Base-by-base conservation (phyloP, 768 basidiomycete species). In the Tephrocybe sp. region DNA sequence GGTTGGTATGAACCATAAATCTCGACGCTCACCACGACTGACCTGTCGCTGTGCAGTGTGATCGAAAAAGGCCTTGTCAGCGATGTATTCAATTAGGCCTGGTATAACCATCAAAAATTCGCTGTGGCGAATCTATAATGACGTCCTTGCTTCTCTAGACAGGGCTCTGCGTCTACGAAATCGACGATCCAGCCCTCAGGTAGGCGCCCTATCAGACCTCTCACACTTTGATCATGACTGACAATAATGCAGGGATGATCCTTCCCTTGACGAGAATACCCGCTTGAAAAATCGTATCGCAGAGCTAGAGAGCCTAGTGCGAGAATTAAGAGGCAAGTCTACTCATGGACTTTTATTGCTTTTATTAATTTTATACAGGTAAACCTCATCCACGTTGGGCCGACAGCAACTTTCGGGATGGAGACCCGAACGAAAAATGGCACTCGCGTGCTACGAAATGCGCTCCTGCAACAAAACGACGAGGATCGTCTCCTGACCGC, bases 151-250 rank as follows among this genome's bases (percentile, higher is more conserved):
- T 23, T 42, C 50, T 47, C 16, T 57, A 92, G 89, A 94, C 93
- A 18, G 93, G 93, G 43, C 86, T 94, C 15, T 95, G 93, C 65
- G 91, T 95, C 0, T 95, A 95, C 58, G 93, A 95, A 63, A 88
- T 94, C 55, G 93, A 94, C 64, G 92, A 92, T 67, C 89, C 89
- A 12, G 84, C 86, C 9, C 69, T 88, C 30, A 77, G 88, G 90
- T 88, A 56, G 49, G 75, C 62, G 4, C 42, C 33, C 30, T 23
- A 24, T 42, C 21, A 41, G 15, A 21, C 13, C 16, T 8, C 18
- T 46, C 22, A 37, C 18, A 15, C 29, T 46, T 31, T 54, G 45
- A 47, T 47, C 39, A 40, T 51, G 42, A 34, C 21, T 22, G 2
- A n/a, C 9, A 3, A 15, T 19, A 31, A 50, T 47, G 3, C 66